Evolutionary conservation across 2,329 filamentous ascomycete genomes (phyloP), one percentile per base, ranked within the genome.

Genomic region (Neofusicoccum kwambonambiense): DNA sequence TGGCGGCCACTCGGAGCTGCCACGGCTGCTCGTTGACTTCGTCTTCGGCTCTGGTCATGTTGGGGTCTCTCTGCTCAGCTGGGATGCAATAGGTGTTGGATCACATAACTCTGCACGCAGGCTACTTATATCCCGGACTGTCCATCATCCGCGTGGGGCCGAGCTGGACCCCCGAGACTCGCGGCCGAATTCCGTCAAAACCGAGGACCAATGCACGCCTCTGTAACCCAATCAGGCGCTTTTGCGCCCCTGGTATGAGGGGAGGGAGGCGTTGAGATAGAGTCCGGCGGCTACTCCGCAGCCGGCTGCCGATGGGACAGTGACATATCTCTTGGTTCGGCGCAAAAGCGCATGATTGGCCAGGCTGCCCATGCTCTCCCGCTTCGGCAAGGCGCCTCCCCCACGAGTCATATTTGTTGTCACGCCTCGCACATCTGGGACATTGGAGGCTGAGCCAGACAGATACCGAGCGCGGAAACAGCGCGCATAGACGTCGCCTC

Each of bases 311-410:
- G 52, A 57, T 56, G n/a, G 13, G 41, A 19, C n/a, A 13, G 41
- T 12, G 52, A n/a, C 7, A 3, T 6, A 15, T 45, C 34, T 57
- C 52, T 41, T 11, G n/a, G 22, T 9, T 7, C 12, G n/a, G 54
- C 54, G 54, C 54, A 58, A 58, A 58, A 58, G 54, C 11, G 54
- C 42, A 6, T 45, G 22, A 58, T 58, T 58, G 54, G 54, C n/a
- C 42, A 12, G 41, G 2, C 11, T 8, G 41, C 9, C 8, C 34
- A 9, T 4, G 41, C 41, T 35, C 47, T 17, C 54, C 31, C 11
- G 13, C 15, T 35, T 15, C 15, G 54, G 54, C 7, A 58, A 45
- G 15, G 54, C 15, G 54, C 15, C 2, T 22, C n/a, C 4, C 27
- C 37, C 2, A 8, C 37, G 22, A 6, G 17, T 22, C 19, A 22